A percentile compares a stretch with the other conserved stretches of the same genome.
Evolutionary conservation across 352 stramenopile species (phyloP).

Genomic region (Globisporangium abappressorium): DNA sequence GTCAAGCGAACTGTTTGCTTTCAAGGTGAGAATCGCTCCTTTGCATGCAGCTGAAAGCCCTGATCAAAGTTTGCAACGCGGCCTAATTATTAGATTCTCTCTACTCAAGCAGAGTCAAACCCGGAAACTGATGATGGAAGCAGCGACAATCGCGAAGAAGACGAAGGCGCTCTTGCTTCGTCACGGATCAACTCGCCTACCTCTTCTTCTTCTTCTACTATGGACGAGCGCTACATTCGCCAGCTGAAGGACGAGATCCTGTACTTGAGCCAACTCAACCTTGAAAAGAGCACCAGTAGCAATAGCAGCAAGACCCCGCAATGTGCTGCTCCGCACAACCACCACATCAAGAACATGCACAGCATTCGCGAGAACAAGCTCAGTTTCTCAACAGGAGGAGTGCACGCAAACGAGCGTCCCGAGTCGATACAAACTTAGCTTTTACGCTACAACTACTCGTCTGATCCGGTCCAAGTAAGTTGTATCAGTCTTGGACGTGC

Average conservation of each 20-base stretch:
- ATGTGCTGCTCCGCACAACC: conserved; percentile 6
- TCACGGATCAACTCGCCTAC: neutral
- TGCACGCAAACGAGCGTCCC: neutral
- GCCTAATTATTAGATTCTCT: neutral
- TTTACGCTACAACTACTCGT: conserved; percentile 46
- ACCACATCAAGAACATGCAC: conserved; percentile 60
- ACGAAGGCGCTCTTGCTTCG: neutral
- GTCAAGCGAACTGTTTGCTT: conserved; percentile 21
- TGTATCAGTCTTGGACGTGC: neutral
- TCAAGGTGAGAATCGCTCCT: neutral
- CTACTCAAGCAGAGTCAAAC: neutral
- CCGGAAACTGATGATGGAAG: conserved; percentile 12
- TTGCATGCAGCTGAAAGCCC: neutral
- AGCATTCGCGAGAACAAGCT: conserved; percentile 44
- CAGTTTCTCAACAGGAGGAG: conserved; percentile 11
- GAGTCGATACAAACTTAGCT: conserved; percentile 32
- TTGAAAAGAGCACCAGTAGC: conserved; percentile 9
- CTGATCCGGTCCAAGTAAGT: conserved; percentile 38
- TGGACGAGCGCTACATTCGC: conserved; percentile 45
- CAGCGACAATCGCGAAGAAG: conserved; percentile 5
- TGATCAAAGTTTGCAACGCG: neutral
- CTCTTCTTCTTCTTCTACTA: neutral
- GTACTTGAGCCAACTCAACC: conserved; percentile 27
- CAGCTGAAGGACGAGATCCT: conserved; percentile 63
- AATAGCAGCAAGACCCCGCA: neutral